Conservation (phyloP, 2,329 filamentous ascomycete species). For the Alternaria brassicae region DNA sequence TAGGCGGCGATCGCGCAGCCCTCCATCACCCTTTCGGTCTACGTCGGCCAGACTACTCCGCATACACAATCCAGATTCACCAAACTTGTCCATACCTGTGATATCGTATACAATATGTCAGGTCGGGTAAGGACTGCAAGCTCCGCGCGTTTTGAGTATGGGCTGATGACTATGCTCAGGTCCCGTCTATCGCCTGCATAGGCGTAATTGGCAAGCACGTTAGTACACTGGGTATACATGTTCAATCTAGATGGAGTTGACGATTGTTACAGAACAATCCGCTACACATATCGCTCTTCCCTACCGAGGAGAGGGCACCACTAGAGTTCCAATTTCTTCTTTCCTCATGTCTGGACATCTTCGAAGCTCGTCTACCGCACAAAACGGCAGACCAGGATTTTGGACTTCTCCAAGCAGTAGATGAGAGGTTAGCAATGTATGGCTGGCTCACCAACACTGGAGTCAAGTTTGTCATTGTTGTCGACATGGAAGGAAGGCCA, state of each 20-base stretch:
- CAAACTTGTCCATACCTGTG: not conserved
- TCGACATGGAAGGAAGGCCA: constrained; percentile 83
- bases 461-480: constrained; percentile 85
- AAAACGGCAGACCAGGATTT: constrained; percentile 82
- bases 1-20: constrained; percentile 15
- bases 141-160: not conserved
- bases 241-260: constrained; percentile 13
- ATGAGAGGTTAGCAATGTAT: constrained; percentile 92
- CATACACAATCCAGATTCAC: constrained; percentile 13
- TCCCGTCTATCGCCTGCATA: constrained; percentile 85
- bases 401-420: constrained; percentile 88
- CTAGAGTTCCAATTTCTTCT: constrained; percentile 92
- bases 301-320: constrained; percentile 73
- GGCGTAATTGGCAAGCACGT: constrained; percentile 94
- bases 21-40: constrained; percentile 36
- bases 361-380: constrained; percentile 80
- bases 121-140: constrained; percentile 9
- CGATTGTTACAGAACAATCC: constrained; percentile 80
- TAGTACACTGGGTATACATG: constrained; percentile 40
- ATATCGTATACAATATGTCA: constrained; percentile 13
- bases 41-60: constrained; percentile 28
- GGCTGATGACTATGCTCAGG: constrained; percentile 43
- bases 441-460: constrained; percentile 97
- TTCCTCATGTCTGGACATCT: constrained; percentile 90
- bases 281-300: constrained; percentile 90